Evolutionary conservation across 345 rosid genomes (phyloP).

Genomic region (Brassica rapa): DNA sequence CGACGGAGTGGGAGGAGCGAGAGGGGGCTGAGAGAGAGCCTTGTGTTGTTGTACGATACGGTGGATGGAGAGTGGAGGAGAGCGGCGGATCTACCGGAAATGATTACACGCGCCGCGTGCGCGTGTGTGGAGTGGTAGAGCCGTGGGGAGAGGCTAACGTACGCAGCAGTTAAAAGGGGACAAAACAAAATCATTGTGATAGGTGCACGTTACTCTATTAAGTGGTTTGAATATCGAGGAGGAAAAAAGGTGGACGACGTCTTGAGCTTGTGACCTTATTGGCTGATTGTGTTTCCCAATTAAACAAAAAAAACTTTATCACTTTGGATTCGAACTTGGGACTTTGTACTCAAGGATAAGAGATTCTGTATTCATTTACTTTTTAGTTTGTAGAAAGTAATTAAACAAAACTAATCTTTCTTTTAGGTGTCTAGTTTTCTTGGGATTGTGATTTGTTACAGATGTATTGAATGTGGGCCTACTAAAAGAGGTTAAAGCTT

Average conservation of each 20-base stretch:
- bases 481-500: background rate
- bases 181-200: conserved; percentile 30
- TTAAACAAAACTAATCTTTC: background rate
- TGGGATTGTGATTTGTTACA: background rate
- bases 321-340: background rate
- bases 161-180: conserved; percentile 12
- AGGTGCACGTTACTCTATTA: conserved; percentile 25
- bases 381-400: background rate
- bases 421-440: background rate
- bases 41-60: conserved; percentile 68
- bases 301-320: conserved; percentile 11
- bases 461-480: background rate
- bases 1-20: conserved; percentile 70
- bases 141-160: conserved; percentile 21
- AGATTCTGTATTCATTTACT: background rate
- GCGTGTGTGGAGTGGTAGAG: conserved; percentile 63
- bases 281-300: conserved; percentile 25
- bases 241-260: background rate
- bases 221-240: conserved; percentile 14
- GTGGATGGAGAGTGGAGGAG: conserved; percentile 69
- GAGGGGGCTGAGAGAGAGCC: conserved; percentile 59
- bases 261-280: conserved; percentile 31
- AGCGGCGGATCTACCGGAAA: conserved; percentile 72
- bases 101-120: conserved; percentile 79
- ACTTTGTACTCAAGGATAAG: background rate